These are phyloP conservation scores for Scedosporium dehoogii DNA, from an alignment of 2,329 filamentous ascomycete species.

Conservation along the genomic window DNA sequence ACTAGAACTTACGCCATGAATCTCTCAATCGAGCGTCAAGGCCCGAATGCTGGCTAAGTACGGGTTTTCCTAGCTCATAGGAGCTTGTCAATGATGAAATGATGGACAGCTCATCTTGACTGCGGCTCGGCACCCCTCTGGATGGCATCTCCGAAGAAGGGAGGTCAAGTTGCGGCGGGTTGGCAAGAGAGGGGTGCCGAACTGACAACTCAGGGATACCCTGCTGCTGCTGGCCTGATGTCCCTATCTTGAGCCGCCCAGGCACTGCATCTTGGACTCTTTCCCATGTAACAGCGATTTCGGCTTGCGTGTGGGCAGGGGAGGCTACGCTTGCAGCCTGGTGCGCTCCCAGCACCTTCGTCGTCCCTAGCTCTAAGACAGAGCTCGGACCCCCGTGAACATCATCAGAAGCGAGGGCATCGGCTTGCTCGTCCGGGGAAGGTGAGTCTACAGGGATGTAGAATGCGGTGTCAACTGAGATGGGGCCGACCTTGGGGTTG, in stretches of 20 bases:
- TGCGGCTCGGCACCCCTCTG: neutral
- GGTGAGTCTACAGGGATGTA: neutral
- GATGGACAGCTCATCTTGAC: neutral
- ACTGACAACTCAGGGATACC: too few relatives aligned
- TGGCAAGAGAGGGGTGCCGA: too few relatives aligned
- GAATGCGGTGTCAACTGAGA: neutral
- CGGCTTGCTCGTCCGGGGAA: neutral
- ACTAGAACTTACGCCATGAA: conserved; percentile 28
- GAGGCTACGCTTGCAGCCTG: neutral
- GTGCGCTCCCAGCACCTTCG: neutral
- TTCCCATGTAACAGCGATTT: neutral
- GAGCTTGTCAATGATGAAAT: neutral
- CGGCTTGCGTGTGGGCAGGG: neutral
- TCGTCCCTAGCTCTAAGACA: neutral
- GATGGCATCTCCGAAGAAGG: neutral
- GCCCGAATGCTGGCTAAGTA: neutral
- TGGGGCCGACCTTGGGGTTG: neutral
- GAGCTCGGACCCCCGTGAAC: neutral
- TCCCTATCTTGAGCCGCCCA: neutral
- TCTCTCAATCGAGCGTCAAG: conserved; percentile 20
- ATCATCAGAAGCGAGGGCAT: neutral
- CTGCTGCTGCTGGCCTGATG: neutral
- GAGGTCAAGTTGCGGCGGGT: neutral
- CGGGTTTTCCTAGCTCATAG: neutral
- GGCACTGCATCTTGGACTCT: neutral